phyloP scores from a whole-genome alignment of 2,329 filamentous ascomycete genomes.

The Penicillium sp. region DNA sequence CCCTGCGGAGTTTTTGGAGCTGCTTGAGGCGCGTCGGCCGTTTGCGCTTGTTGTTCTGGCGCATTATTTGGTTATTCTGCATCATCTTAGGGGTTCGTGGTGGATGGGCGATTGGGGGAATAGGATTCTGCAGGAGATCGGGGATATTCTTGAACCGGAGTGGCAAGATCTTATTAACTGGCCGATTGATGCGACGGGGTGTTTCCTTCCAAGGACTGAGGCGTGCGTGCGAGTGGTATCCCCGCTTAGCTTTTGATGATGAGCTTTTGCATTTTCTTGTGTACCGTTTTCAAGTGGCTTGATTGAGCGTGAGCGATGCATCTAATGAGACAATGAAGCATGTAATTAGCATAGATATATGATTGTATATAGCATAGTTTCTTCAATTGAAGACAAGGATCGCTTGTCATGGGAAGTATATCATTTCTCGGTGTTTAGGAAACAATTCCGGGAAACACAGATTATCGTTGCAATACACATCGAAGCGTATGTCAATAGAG shows the following conservation, averaged over 20 bases:
- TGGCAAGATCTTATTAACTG: conserved; percentile 32
- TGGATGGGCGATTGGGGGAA: conserved; percentile 67
- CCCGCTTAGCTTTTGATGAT: neutral
- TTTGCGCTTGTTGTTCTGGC: conserved; percentile 46
- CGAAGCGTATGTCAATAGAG: neutral
- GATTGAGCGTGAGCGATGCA: neutral
- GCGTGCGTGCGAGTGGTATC: neutral
- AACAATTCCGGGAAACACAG: neutral
- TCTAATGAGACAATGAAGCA: conserved; percentile 11
- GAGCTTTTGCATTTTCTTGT: conserved; percentile 5
- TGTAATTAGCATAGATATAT: conserved; percentile 6
- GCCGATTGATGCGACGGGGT: conserved; percentile 37
- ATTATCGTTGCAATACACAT: neutral
- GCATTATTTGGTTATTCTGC: conserved; percentile 51
- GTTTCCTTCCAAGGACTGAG: conserved; percentile 17
- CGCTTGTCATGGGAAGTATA: neutral
- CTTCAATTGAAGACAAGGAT: conserved; percentile 6
- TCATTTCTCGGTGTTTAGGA: neutral
- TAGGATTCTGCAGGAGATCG: conserved; percentile 63
- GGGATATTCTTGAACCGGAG: conserved; percentile 24
- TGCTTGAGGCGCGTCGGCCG: conserved; percentile 37
- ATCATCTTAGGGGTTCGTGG: conserved; percentile 62
- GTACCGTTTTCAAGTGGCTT: neutral
- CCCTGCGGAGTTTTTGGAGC: conserved; percentile 57
- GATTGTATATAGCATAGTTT: conserved; percentile 1